Conservation (phyloP, 345 rosid species). For the Ceriops decandra region DNA sequence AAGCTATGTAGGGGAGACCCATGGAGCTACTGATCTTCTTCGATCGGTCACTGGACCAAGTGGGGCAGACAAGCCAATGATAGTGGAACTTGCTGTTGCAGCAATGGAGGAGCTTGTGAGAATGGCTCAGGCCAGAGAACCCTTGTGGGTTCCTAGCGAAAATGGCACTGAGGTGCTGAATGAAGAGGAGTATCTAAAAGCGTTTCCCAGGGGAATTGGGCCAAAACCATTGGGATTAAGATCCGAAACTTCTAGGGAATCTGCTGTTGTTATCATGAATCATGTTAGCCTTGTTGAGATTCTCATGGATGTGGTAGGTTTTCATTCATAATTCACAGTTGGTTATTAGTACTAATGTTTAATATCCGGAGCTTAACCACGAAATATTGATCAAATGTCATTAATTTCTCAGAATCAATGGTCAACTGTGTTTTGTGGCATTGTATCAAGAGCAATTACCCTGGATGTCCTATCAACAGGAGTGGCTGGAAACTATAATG, state of each 20-base stretch:
- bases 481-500: conserved; percentile 94
- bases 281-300: conserved; percentile 79
- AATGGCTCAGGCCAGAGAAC: conserved; percentile 75
- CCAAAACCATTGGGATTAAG: conserved; percentile 66
- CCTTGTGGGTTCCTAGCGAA: conserved; percentile 62
- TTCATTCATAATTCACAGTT: background rate
- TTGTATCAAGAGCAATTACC: conserved; percentile 92
- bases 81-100: conserved; percentile 84
- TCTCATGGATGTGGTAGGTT: conserved; percentile 86
- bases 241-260: conserved; percentile 86
- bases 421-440: conserved; percentile 79
- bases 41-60: conserved; percentile 57
- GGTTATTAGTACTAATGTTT: background rate
- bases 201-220: conserved; percentile 80
- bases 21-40: conserved; percentile 54
- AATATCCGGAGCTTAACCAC: too few species aligned
- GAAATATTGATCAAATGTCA: too few species aligned
- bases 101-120: conserved; percentile 94
- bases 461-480: conserved; percentile 88
- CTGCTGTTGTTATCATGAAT: conserved; percentile 79
- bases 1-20: conserved; percentile 72
- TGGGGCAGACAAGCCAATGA: conserved; percentile 85
- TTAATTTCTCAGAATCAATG: conserved; percentile 61
- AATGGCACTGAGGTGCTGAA: conserved; percentile 48
- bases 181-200: conserved; percentile 74